Conservation (phyloP, 2,329 filamentous ascomycete genomes). For the Furcasterigmium sp. region DNA sequence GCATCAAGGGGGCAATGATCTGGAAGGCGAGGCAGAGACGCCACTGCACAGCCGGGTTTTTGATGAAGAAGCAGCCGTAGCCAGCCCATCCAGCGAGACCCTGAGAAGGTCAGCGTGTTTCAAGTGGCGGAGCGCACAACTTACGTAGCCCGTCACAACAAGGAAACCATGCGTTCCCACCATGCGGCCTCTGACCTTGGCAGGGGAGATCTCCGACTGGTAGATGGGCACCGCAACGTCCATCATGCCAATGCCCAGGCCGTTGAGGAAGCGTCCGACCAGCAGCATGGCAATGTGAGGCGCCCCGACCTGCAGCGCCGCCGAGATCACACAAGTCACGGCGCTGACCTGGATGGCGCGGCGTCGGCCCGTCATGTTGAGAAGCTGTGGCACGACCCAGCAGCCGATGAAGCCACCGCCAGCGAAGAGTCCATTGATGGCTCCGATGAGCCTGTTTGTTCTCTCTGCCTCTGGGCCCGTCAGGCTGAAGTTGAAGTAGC, state of each 20-base stretch:
- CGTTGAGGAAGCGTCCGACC: constrained; percentile 15
- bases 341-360: constrained; percentile 13
- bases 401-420: constrained; percentile 14
- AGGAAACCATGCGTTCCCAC: constrained; percentile 24
- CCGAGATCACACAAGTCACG: constrained; percentile 12
- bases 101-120: not conserved
- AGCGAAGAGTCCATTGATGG: constrained; percentile 11
- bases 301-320: constrained; percentile 13
- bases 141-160: constrained; percentile 16
- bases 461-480: constrained; percentile 4
- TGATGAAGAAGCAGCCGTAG: constrained; percentile 19
- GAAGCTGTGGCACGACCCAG: constrained; percentile 12
- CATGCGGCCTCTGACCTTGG: constrained; percentile 21
- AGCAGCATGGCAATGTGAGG: constrained; percentile 16
- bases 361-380: constrained; percentile 13
- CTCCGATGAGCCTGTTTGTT: constrained; percentile 5
- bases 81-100: constrained; percentile 18
- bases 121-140: not conserved
- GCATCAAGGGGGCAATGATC: not conserved
- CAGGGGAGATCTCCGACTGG: constrained; percentile 26
- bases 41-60: constrained; percentile 14
- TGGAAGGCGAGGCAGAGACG: constrained; percentile 16
- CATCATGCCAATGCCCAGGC: constrained; percentile 16
- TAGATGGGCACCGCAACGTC: constrained; percentile 16
- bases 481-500: constrained; percentile 13